Evolutionary conservation across 768 basidiomycete species (phyloP).

Genomic region (Harrya chromipes): DNA sequence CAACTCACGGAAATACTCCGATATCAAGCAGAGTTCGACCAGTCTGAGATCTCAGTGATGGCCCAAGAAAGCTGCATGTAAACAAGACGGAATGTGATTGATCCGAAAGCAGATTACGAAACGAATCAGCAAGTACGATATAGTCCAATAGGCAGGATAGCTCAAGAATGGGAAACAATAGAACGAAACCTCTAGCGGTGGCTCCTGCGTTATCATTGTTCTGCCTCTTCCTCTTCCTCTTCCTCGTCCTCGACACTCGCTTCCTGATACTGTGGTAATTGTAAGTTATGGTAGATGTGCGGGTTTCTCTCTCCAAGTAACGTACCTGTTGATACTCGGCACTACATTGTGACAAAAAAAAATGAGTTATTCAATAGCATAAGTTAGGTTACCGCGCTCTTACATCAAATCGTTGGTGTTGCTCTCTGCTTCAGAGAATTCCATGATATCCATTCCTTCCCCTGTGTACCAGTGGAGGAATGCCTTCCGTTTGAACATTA

Average conservation of each 20-base stretch:
- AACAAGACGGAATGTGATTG: slow-evolving; percentile 4
- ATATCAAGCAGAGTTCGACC: no score
- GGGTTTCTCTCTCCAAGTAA: not conserved
- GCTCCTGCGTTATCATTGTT: slow-evolving; percentile 32
- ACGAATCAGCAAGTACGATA: slow-evolving; percentile 17
- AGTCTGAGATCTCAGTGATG: no score
- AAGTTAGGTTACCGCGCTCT: slow-evolving; percentile 29
- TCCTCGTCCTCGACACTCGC: slow-evolving; percentile 46
- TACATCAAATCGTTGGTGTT: slow-evolving; percentile 79
- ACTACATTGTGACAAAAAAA: slow-evolving; percentile 35
- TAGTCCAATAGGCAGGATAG: not conserved
- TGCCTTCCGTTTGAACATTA: slow-evolving; percentile 82
- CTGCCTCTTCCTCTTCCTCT: slow-evolving; percentile 37
- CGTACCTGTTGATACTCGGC: slow-evolving; percentile 87
- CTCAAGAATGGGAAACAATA: not conserved
- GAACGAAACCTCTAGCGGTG: not conserved
- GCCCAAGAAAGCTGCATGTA: not conserved
- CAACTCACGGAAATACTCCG: not conserved
- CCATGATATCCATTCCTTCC: slow-evolving; percentile 84
- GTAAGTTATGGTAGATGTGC: not conserved
- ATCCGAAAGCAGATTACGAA: slow-evolving; percentile 19
- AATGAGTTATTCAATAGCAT: not conserved
- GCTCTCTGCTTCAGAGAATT: slow-evolving; percentile 87
- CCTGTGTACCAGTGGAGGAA: slow-evolving; percentile 91
- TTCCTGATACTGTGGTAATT: slow-evolving; percentile 53